phyloP scores from a whole-genome alignment of 2,329 filamentous ascomycete genomes.

The Fusarium denticulatum region DNA sequence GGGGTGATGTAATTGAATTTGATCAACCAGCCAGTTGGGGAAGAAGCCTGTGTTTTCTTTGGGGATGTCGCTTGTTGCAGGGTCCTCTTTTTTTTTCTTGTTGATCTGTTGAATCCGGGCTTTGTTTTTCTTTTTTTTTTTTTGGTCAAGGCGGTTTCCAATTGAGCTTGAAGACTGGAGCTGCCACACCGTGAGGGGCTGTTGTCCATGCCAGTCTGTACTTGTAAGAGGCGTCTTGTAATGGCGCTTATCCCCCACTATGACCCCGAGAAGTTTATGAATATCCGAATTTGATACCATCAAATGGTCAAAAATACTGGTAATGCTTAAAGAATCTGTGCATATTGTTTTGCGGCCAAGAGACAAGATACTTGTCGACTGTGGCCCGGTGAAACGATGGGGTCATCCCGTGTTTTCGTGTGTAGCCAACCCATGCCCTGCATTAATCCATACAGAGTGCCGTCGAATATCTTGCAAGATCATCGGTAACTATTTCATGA shows the following conservation, averaged over 20 bases:
- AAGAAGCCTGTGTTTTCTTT: conserved; percentile 39
- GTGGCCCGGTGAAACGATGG: conserved; percentile 17
- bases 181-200: conserved; percentile 15
- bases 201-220: conserved; percentile 14
- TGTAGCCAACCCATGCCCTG: conserved; percentile 6
- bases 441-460: conserved; percentile 9
- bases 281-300: conserved; percentile 13
- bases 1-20: conserved; percentile 17
- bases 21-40: conserved; percentile 41
- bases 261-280: conserved; percentile 27
- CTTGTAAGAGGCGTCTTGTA: conserved; percentile 19
- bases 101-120: conserved; percentile 46
- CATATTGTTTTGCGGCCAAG: conserved; percentile 17
- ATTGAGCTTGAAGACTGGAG: conserved; percentile 37
- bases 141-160: conserved; percentile 16
- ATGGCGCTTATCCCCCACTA: conserved; percentile 29
- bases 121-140: conserved; percentile 12
- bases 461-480: conserved; percentile 35
- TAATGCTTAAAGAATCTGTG: conserved; percentile 1
- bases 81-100: conserved; percentile 42
- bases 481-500: conserved; percentile 6
- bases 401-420: conserved; percentile 8
- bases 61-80: conserved; percentile 40
- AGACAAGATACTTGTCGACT: conserved; percentile 7
- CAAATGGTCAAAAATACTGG: not conserved